These are phyloP conservation scores for Phaseolus lunatus DNA, from an alignment of 306 rosid species.

Conservation along the genomic window DNA sequence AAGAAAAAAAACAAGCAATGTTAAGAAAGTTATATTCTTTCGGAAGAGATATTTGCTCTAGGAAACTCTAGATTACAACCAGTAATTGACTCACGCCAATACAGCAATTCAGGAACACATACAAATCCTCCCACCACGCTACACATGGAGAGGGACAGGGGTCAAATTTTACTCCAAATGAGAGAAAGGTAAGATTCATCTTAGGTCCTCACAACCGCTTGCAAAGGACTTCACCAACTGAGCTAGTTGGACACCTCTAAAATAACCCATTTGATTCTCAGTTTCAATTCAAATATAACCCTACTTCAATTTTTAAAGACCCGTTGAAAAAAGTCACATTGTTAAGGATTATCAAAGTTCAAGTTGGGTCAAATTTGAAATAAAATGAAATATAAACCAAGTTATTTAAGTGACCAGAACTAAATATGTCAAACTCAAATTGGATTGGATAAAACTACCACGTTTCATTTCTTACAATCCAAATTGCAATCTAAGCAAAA, in stretches of 20 bases:
- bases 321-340: background rate
- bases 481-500: background rate
- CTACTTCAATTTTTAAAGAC: background rate
- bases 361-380: background rate
- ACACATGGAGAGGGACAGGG: background rate
- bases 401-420: background rate
- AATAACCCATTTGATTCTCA: conserved; percentile 20
- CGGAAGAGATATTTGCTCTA: background rate
- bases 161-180: background rate
- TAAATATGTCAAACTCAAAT: background rate
- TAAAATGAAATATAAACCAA: too few relatives aligned
- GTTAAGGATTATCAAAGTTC: background rate
- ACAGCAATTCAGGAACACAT: background rate
- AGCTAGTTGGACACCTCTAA: background rate
- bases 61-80: background rate
- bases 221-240: conserved; percentile 7
- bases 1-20: too few relatives aligned
- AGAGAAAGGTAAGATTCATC: background rate
- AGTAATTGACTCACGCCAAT: background rate
- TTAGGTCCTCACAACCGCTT: background rate
- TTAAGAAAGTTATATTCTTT: background rate
- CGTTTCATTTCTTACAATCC: background rate
- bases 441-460: background rate
- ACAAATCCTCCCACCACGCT: background rate
- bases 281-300: conserved; percentile 3